Conservation (phyloP, 129 eudicot genomes). For the Flaveria sonorensis region DNA sequence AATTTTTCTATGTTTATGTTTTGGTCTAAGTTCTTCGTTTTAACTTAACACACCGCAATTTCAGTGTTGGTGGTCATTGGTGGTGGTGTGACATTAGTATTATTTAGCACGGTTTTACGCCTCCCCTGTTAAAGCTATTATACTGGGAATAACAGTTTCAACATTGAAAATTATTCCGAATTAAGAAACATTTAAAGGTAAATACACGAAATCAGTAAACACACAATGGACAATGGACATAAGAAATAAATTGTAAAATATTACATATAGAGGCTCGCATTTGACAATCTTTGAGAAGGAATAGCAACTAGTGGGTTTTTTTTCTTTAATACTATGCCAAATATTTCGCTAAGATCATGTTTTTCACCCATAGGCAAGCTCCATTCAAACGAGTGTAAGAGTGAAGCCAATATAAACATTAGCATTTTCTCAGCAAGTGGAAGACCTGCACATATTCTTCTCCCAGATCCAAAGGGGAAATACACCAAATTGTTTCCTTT, state of each 20-base stretch:
- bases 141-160: too few relatives aligned
- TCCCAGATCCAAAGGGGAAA: conserved; percentile 15
- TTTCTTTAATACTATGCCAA: conserved; percentile 10
- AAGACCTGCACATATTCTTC: conserved; percentile 8
- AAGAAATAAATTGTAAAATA: neutral
- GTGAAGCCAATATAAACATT: conserved; percentile 10
- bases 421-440: conserved; percentile 20
- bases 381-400: conserved; percentile 16
- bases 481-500: neutral
- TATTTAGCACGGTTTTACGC: too few relatives aligned
- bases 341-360: conserved; percentile 11
- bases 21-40: too few relatives aligned
- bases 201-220: too few relatives aligned
- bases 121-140: too few relatives aligned
- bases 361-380: conserved; percentile 10
- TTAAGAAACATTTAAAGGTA: too few relatives aligned
- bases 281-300: conserved; percentile 22
- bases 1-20: too few relatives aligned
- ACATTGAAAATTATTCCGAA: too few relatives aligned
- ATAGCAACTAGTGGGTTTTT: conserved; percentile 1
- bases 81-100: too few relatives aligned
- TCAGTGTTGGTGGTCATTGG: too few relatives aligned
- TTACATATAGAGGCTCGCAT: conserved; percentile 17
- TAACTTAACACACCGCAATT: too few relatives aligned
- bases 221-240: too few relatives aligned